phyloP scores from a whole-genome alignment of 2,329 filamentous ascomycete species.

The Lachnum nothofagi region DNA sequence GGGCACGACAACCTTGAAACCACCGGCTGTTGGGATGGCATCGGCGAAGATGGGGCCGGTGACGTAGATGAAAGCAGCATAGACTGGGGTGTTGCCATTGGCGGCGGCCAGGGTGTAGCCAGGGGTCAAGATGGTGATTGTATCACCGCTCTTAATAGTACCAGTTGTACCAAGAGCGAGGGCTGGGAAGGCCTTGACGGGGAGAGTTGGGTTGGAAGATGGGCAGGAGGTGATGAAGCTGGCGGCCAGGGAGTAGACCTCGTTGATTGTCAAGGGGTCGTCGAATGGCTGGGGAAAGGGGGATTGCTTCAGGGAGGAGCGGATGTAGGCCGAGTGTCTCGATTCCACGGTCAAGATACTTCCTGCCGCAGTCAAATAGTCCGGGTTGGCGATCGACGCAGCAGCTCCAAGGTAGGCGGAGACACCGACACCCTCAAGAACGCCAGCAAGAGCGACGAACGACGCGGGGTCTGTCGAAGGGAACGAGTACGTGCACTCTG shows the following conservation, averaged over 20 bases:
- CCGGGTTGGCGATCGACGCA: conserved; percentile 54
- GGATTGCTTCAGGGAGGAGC: conserved; percentile 50
- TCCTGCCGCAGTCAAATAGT: conserved; percentile 60
- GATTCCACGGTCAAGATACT: conserved; percentile 70
- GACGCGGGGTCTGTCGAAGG: conserved; percentile 57
- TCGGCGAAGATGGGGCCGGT: conserved; percentile 35
- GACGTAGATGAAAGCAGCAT: conserved; percentile 38
- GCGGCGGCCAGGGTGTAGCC: conserved; percentile 22
- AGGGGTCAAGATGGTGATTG: conserved; percentile 27
- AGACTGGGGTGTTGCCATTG: conserved; percentile 26
- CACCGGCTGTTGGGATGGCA: conserved; percentile 24
- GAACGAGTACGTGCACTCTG: conserved; percentile 69
- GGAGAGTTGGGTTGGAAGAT: conserved; percentile 58
- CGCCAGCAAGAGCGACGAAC: conserved; percentile 65
- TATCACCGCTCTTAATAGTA: conserved; percentile 20
- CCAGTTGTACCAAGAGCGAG: conserved; percentile 33
- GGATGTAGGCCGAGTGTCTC: conserved; percentile 69
- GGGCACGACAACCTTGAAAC: conserved; percentile 30
- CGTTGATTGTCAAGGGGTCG: conserved; percentile 60
- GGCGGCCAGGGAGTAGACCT: conserved; percentile 68
- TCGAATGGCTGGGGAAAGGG: conserved; percentile 67
- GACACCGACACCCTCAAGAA: conserved; percentile 69
- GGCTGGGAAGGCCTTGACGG: conserved; percentile 58
- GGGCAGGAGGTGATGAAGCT: conserved; percentile 70
- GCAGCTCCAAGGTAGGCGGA: conserved; percentile 69